Percentiles rank a stretch among this genome's conserved stretches.
These are phyloP conservation scores for Pestalotiopsis sp. DNA, from an alignment of 2,329 filamentous ascomycete genomes.

Conservation along the genomic window DNA sequence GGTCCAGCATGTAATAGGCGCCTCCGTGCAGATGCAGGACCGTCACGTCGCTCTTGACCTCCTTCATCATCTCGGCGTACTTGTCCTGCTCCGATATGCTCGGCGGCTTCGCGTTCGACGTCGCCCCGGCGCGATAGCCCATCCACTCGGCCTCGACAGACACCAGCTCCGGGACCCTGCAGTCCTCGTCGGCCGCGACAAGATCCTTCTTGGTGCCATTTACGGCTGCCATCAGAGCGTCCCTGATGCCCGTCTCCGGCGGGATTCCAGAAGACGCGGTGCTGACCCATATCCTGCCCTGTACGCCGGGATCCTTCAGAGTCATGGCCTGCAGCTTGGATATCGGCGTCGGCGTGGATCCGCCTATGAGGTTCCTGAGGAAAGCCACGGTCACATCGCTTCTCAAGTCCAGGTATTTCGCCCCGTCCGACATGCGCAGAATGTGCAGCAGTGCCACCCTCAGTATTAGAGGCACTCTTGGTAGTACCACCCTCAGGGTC, in stretches of 20 bases:
- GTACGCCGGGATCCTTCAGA: conserved; percentile 49
- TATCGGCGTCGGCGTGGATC: conserved; percentile 51
- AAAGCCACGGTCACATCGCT: conserved; percentile 74
- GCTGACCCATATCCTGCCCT: conserved; percentile 81
- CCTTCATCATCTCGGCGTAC: conserved; percentile 68
- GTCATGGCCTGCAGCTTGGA: conserved; percentile 59
- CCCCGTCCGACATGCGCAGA: conserved; percentile 69
- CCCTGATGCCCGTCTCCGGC: conserved; percentile 56
- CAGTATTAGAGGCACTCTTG: conserved; percentile 63
- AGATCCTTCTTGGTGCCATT: conserved; percentile 49
- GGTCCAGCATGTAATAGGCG: conserved; percentile 74
- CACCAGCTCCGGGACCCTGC: conserved; percentile 51
- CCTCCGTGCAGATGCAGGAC: conserved; percentile 78
- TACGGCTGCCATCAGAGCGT: conserved; percentile 61
- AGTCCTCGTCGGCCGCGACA: conserved; percentile 27
- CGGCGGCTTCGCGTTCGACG: conserved; percentile 52
- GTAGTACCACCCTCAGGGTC: conserved; percentile 20
- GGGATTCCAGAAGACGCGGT: conserved; percentile 67
- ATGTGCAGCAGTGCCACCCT: conserved; percentile 65
- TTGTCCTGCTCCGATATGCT: conserved; percentile 61
- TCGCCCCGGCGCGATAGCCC: conserved; percentile 63
- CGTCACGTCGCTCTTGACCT: conserved; percentile 64
- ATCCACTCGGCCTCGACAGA: conserved; percentile 77
- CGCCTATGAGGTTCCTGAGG: conserved; percentile 65
- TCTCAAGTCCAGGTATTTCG: conserved; percentile 76